Evolutionary conservation across 106 monocot genomes (phyloP).

Genomic region (Vanilla planifolia): DNA sequence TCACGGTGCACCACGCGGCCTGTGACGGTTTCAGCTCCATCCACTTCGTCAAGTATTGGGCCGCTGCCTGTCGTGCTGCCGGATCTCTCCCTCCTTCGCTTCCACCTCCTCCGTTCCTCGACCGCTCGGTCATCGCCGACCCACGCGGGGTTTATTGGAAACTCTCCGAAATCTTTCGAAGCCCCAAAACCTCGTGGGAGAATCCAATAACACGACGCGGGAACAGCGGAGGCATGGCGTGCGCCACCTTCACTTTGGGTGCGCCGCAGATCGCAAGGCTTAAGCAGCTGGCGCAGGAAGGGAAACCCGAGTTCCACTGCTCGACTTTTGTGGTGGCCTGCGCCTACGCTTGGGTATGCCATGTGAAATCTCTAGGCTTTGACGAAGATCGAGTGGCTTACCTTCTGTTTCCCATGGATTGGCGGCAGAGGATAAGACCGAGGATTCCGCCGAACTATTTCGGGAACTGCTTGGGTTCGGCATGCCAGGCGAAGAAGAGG

Average conservation of each 20-base stretch:
- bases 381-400: background rate
- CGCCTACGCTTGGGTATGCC: constrained; percentile 15
- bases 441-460: constrained; percentile 12
- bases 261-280: background rate
- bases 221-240: background rate
- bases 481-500: background rate
- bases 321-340: constrained; percentile 15
- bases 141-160: background rate
- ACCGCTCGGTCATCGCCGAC: background rate
- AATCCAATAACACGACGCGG: background rate
- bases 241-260: background rate
- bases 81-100: no score
- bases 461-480: constrained; percentile 18
- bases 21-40: constrained; percentile 22
- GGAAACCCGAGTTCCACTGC: background rate
- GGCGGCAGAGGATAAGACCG: constrained; percentile 1
- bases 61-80: background rate
- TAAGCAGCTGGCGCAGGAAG: background rate
- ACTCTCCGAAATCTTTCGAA: background rate
- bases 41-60: constrained; percentile 24
- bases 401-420: constrained; percentile 12
- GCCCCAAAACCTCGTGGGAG: background rate
- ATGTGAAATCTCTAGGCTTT: background rate
- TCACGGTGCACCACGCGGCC: constrained; percentile 9
- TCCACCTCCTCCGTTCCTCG: background rate